phyloP scores from a whole-genome alignment of 805 yeast species.

The Debaryomyces castellii region DNA sequence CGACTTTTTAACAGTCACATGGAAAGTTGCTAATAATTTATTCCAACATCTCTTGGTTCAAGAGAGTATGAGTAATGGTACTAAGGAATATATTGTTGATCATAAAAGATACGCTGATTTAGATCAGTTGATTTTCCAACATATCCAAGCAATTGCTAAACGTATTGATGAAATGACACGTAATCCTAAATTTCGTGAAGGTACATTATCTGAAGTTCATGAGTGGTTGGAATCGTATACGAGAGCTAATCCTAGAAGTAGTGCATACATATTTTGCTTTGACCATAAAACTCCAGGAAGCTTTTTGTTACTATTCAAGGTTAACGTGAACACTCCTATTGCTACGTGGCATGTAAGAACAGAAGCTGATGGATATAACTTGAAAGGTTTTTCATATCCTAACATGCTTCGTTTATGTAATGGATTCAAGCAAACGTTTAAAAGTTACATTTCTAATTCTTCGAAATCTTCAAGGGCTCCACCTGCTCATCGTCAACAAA shows the following conservation, averaged over 20 bases:
- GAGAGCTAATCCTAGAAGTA: conserved; percentile 84
- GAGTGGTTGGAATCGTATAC: conserved; percentile 88
- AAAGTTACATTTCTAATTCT: conserved; percentile 27
- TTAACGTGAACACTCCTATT: conserved; percentile 64
- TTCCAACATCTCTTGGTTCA: conserved; percentile 89
- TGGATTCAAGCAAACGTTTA: conserved; percentile 80
- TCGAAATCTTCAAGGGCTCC: conserved; percentile 15
- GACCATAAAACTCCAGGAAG: conserved; percentile 94
- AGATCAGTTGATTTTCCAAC: conserved; percentile 89
- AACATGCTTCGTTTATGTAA: conserved; percentile 85
- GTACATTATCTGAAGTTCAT: conserved; percentile 74
- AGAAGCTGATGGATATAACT: conserved; percentile 81
- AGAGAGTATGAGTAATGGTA: conserved; percentile 68
- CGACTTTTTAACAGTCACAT: conserved; percentile 87
- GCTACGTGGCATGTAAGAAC: conserved; percentile 89
- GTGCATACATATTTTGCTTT: conserved; percentile 87
- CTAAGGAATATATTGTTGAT: conserved; percentile 61
- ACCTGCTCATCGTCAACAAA: conserved; percentile 14
- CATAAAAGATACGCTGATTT: conserved; percentile 73
- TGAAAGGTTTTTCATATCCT: conserved; percentile 82
- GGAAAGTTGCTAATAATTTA: conserved; percentile 90
- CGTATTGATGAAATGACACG: conserved; percentile 81
- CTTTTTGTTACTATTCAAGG: conserved; percentile 83
- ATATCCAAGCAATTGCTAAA: conserved; percentile 78
- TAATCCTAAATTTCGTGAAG: conserved; percentile 85